Evolutionary conservation across 176 grass and related monocot genomes (phyloP), one percentile per base, ranked within the genome.

Genomic region (Aegilops longissima): DNA sequence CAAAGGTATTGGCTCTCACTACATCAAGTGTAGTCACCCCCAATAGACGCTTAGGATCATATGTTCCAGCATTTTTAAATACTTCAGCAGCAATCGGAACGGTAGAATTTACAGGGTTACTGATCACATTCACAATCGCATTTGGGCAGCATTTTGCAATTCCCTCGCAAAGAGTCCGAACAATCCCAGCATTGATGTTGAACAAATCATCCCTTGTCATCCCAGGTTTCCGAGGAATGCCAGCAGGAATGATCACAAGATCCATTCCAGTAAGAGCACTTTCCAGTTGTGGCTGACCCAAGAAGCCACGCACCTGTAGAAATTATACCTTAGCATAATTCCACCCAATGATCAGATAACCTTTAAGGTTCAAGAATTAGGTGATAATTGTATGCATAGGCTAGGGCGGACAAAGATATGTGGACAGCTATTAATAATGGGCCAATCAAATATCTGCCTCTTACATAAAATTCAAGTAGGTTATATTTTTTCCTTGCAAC

Each of bases 141-240:
- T 90, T 87, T 12, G 94, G 90, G 81, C 94, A 99, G 81, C 90
- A 93, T 85, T 89, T 99, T 78, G 89, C 75, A 49, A 96, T 82
- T 38, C 96, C 96, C 73, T 94, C 92, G n/a, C 94, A 98, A 24
- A 98, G 90, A 21, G 90, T 94, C 2, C 87, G 90, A 35, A 94
- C 89, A 0, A 99, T 99, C 83, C 94, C 94, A 31, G 97, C 97
- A 58, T 96, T 99, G n/a, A 96, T 99, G 49, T 99, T 99, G 82
- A 99, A 96, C 73, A 99, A 62, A 83, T 99, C 94, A 71, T 99
- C 97, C 82, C 94, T 94, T 47, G 94, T 96, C 97, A 99, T 99
- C 25, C 92, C 92, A 54, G 94, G 94, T 59, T 99, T 98, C 36
- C 97, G 82, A 85, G 97, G 97, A 34, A 99, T 80, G 72, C 94